phyloP scores from a whole-genome alignment of 805 yeast genomes.

The Metschnikowia lachancei region DNA sequence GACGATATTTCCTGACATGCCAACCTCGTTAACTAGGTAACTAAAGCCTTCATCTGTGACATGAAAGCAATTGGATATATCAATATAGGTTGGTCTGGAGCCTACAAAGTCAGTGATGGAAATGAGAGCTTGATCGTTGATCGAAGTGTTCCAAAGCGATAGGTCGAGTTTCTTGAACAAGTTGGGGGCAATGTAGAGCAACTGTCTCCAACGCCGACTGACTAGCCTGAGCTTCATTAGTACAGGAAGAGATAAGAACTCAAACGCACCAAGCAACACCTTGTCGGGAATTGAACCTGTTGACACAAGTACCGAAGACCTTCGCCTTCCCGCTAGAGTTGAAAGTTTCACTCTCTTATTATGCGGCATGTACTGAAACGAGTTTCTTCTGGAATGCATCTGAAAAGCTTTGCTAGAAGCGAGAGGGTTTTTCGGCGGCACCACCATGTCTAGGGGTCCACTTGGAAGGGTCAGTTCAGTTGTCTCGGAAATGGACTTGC shows the following conservation, averaged over 20 bases:
- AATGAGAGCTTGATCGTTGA: conserved; percentile 56
- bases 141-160: conserved; percentile 57
- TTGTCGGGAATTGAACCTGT: conserved; percentile 61
- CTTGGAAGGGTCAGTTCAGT: conserved; percentile 11
- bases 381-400: conserved; percentile 19
- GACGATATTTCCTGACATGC: conserved; percentile 58
- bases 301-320: conserved; percentile 55
- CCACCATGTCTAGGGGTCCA: conserved; percentile 19
- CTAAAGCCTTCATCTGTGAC: conserved; percentile 74
- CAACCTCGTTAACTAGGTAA: conserved; percentile 67
- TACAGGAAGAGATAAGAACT: conserved; percentile 52
- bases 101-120: conserved; percentile 70
- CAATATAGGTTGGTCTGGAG: conserved; percentile 56
- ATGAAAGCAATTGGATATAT: conserved; percentile 73
- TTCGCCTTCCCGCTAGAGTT: conserved; percentile 42
- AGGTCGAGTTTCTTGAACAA: conserved; percentile 54
- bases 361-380: conserved; percentile 55
- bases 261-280: conserved; percentile 52
- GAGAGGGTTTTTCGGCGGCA: conserved; percentile 44
- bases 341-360: conserved; percentile 52
- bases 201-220: conserved; percentile 66
- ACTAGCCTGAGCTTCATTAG: conserved; percentile 58
- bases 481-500: conserved; percentile 12
- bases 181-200: conserved; percentile 54
- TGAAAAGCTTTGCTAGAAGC: conserved; percentile 34